A percentile compares a stretch with the other conserved stretches of the same genome.
Evolutionary conservation across 192 early-diverging fungal genomes (phyloP).

Genomic region (Coemansia erecta): DNA sequence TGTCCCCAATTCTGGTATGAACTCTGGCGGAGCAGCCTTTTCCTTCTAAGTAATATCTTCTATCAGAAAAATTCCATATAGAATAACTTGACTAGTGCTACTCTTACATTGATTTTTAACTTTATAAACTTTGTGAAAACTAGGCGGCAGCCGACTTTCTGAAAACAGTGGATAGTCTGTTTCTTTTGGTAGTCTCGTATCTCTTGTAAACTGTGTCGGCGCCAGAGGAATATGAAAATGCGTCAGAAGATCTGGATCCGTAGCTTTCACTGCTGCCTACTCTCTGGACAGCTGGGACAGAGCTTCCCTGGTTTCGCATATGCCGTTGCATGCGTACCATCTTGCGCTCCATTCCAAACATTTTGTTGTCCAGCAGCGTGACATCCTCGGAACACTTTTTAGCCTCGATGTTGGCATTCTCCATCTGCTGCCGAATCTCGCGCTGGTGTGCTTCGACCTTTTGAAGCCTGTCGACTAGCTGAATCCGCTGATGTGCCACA

Average conservation of each 20-base stretch:
- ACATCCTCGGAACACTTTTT: constrained; percentile 12
- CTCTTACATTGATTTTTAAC: too few species aligned
- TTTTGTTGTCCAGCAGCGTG: constrained; percentile 23
- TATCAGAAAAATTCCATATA: too few species aligned
- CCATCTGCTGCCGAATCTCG: constrained; percentile 11
- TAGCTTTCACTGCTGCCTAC: background rate
- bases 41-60: too few species aligned
- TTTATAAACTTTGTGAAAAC: background rate
- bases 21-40: too few species aligned
- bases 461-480: constrained; percentile 30
- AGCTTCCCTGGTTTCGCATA: constrained; percentile 8
- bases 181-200: constrained; percentile 31
- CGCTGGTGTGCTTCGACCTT: constrained; percentile 17
- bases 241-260: background rate
- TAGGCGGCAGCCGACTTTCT: constrained; percentile 6
- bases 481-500: constrained; percentile 29
- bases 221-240: constrained; percentile 7
- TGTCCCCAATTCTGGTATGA: too few species aligned
- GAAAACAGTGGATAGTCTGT: constrained; percentile 34
- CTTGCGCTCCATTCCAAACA: constrained; percentile 31
- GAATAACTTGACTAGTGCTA: too few species aligned
- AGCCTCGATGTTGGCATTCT: constrained; percentile 1
- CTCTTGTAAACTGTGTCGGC: constrained; percentile 3
- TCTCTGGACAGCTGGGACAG: background rate
- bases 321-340: constrained; percentile 18